These are phyloP conservation scores for Fistulifera pelliculosa DNA, from an alignment of 108 stramenopile species.

Conservation along the genomic window DNA sequence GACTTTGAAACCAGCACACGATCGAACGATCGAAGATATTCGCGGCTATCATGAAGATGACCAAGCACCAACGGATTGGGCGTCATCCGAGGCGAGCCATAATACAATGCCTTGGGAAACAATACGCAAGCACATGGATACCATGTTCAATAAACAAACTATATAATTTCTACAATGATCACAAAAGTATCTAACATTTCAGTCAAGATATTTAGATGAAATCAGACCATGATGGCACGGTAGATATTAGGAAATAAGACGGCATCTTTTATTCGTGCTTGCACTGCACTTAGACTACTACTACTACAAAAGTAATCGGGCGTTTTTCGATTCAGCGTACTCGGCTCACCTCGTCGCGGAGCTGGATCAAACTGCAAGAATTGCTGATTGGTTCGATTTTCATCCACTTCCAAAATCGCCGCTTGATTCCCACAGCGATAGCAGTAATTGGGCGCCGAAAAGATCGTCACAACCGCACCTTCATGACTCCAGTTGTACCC, in stretches of 20 bases:
- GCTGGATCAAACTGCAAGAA: conserved; percentile 97
- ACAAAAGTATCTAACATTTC: too few species aligned
- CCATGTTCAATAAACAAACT: too few species aligned
- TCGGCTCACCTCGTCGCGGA: conserved; percentile 93
- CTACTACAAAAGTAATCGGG: conserved; percentile 86
- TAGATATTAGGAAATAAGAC: neutral
- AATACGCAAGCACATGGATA: too few species aligned
- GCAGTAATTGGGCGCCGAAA: conserved; percentile 98
- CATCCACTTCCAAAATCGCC: conserved; percentile 98
- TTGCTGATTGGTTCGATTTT: conserved; percentile 19
- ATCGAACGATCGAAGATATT: too few species aligned
- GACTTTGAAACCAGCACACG: too few species aligned
- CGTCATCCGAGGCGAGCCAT: too few species aligned
- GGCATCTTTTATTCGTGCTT: too few species aligned
- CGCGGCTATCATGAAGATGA: too few species aligned
- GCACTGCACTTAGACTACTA: neutral
- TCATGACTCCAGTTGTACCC: conserved; percentile 98
- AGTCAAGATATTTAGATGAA: too few species aligned
- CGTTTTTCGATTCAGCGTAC: conserved; percentile 68
- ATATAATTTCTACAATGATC: too few species aligned
- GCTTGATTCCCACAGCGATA: conserved; percentile 99
- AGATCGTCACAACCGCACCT: conserved; percentile 93
- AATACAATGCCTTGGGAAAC: too few species aligned
- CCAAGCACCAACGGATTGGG: too few species aligned
- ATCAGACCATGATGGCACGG: neutral